phyloP scores from a whole-genome alignment of 2,329 filamentous ascomycete species.

The Bipolaris zeicola region DNA sequence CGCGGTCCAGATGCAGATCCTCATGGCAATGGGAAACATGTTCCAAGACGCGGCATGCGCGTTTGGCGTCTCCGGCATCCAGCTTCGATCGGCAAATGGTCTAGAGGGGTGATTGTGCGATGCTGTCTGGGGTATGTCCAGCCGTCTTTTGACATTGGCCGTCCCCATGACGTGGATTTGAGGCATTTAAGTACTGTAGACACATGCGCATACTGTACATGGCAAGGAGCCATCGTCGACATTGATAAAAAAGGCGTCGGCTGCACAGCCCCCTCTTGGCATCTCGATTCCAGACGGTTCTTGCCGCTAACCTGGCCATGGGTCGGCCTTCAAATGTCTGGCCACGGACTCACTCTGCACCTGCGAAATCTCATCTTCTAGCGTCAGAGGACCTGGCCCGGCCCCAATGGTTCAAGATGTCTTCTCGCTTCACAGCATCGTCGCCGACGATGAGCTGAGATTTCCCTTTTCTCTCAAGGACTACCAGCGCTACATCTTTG shows the following conservation, averaged over 20 bases:
- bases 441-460: conserved; percentile 15
- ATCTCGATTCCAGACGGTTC: conserved; percentile 9
- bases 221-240: neutral
- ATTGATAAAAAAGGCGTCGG: conserved; percentile 2
- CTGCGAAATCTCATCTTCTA: conserved; percentile 1
- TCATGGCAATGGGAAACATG: neutral
- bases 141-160: neutral
- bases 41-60: conserved; percentile 5
- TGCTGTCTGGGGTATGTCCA: too few relatives aligned
- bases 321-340: conserved; percentile 25
- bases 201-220: too few relatives aligned
- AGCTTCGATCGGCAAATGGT: neutral
- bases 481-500: conserved; percentile 35
- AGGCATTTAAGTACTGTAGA: conserved; percentile 13
- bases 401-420: conserved; percentile 30
- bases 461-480: conserved; percentile 31
- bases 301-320: conserved; percentile 18
- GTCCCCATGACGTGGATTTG: conserved; percentile 12
- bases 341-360: neutral
- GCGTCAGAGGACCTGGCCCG: conserved; percentile 1
- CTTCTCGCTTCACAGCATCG: conserved; percentile 26
- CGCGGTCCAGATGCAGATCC: neutral
- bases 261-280: conserved; percentile 28
- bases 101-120: neutral
- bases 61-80: neutral